A percentile compares a stretch with the other conserved stretches of the same genome.
phyloP scores from a whole-genome alignment of 805 yeast species.

The Ogataea degrootiae region DNA sequence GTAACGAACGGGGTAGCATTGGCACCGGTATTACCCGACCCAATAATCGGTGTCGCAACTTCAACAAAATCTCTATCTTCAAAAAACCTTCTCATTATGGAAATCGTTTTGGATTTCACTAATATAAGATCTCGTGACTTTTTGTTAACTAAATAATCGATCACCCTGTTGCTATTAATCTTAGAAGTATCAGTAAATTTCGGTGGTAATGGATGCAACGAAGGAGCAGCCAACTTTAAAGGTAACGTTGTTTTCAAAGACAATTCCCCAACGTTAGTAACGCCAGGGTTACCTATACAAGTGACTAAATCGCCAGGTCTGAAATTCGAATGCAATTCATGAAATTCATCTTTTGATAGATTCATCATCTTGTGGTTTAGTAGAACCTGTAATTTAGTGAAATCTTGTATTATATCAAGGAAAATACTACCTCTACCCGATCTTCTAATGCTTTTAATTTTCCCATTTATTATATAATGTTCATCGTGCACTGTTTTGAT shows the following conservation, averaged over 20 bases:
- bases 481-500: conserved; percentile 20
- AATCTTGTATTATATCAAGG: conserved; percentile 64
- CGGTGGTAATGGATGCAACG: conserved; percentile 68
- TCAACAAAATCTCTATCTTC: conserved; percentile 57
- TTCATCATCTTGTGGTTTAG: conserved; percentile 47
- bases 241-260: conserved; percentile 57
- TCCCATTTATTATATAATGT: conserved; percentile 44
- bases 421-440: conserved; percentile 69
- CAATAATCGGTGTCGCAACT: conserved; percentile 84
- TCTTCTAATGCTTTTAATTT: conserved; percentile 50
- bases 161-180: conserved; percentile 62
- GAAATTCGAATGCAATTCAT: conserved; percentile 35
- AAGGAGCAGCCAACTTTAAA: conserved; percentile 56
- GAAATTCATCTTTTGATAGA: conserved; percentile 39
- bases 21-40: conserved; percentile 73
- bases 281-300: conserved; percentile 66
- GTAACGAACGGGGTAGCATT: conserved; percentile 85
- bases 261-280: conserved; percentile 73
- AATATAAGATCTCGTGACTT: conserved; percentile 41
- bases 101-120: conserved; percentile 52
- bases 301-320: conserved; percentile 70
- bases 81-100: conserved; percentile 54
- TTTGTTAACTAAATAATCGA: conserved; percentile 64
- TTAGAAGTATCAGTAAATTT: conserved; percentile 49
- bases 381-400: conserved; percentile 53